phyloP scores from a whole-genome alignment of 1,139 yeast genomes.

The Lodderomyces pseudojiufengensis region DNA sequence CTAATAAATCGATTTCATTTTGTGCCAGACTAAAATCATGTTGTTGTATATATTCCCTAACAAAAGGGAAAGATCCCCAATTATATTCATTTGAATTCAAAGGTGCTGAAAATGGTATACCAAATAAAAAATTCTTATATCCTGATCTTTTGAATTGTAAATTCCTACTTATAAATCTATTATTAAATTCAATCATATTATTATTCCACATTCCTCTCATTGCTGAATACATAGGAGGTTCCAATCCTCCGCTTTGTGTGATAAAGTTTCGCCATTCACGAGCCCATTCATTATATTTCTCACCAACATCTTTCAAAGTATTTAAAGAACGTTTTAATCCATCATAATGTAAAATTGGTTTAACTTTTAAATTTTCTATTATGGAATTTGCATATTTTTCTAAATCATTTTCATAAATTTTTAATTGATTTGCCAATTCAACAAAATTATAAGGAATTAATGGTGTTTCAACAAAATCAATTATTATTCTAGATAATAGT shows the following conservation, averaged over 20 bases:
- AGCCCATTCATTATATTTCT: slow-evolving; percentile 40
- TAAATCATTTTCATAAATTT: slow-evolving; percentile 46
- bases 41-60: slow-evolving; percentile 59
- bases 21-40: slow-evolving; percentile 57
- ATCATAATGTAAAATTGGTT: slow-evolving; percentile 30
- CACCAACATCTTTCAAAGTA: slow-evolving; percentile 21
- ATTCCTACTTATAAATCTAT: slow-evolving; percentile 42
- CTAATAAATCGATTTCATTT: slow-evolving; percentile 47
- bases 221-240: slow-evolving; percentile 67
- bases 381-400: slow-evolving; percentile 18
- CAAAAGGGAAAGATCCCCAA: slow-evolving; percentile 72
- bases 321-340: slow-evolving; percentile 23
- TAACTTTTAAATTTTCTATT: slow-evolving; percentile 8
- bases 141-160: slow-evolving; percentile 59
- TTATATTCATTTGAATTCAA: slow-evolving; percentile 28
- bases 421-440: slow-evolving; percentile 45
- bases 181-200: slow-evolving; percentile 55
- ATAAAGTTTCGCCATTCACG: slow-evolving; percentile 51
- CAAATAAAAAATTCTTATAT: slow-evolving; percentile 66
- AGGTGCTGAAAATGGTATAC: slow-evolving; percentile 64
- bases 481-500: slow-evolving; percentile 48
- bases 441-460: slow-evolving; percentile 66
- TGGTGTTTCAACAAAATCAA: slow-evolving; percentile 69
- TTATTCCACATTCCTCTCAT: slow-evolving; percentile 82
- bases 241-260: slow-evolving; percentile 39